These are phyloP conservation scores for Candida khao-thaluensis DNA, from an alignment of 805 yeast species.

Conservation along the genomic window DNA sequence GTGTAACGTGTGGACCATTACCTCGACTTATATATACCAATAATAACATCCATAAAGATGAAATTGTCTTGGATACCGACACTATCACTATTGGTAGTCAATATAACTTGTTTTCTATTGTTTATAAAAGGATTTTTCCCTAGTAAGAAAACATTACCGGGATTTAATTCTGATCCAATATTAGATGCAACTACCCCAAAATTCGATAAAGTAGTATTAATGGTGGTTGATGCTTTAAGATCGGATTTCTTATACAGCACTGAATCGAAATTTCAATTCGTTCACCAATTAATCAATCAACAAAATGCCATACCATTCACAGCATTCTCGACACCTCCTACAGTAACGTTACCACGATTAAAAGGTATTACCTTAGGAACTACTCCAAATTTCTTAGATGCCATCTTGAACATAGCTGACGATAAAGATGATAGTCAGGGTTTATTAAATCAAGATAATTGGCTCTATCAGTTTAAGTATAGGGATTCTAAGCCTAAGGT, in stretches of 20 bases:
- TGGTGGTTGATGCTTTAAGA: conserved; percentile 92
- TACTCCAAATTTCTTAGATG: conserved; percentile 91
- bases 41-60: conserved; percentile 1
- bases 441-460: conserved; percentile 75
- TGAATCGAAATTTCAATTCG: conserved; percentile 60
- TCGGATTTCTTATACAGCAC: conserved; percentile 78
- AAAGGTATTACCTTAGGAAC: conserved; percentile 95
- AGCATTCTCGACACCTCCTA: conserved; percentile 91
- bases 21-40: no score
- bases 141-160: conserved; percentile 73
- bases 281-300: conserved; percentile 60
- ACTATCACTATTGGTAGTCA: conserved; percentile 11
- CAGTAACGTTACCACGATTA: conserved; percentile 90
- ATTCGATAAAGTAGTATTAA: conserved; percentile 68
- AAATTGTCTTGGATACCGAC: conserved; percentile 10
- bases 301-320: conserved; percentile 87
- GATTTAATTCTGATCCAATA: conserved; percentile 40
- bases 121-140: conserved; percentile 91
- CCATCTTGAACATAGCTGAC: conserved; percentile 90
- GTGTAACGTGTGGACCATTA: not conserved
- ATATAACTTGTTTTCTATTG: conserved; percentile 49
- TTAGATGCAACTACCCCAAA: conserved; percentile 32
- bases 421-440: conserved; percentile 73
- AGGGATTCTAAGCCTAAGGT: conserved; percentile 27
- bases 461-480: conserved; percentile 68